Percentiles rank a stretch among this genome's conserved stretches.
phyloP scores from a whole-genome alignment of 2,329 filamentous ascomycete species.

The Coleophoma crateriformis region DNA sequence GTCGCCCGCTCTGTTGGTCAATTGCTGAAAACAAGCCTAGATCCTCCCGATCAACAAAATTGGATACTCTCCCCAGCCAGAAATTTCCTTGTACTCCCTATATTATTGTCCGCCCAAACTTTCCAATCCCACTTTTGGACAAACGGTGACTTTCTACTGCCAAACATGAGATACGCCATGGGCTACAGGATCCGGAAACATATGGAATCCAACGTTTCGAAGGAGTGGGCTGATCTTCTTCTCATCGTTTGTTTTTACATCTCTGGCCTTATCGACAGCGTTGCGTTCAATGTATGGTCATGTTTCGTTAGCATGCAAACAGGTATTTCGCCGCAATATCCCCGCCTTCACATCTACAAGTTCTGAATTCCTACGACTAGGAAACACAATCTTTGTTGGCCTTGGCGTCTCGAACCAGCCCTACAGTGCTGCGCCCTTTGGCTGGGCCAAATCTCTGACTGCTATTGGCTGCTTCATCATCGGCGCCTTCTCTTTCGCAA shows the following conservation, averaged over 20 bases:
- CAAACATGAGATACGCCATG: no score
- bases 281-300: slow-evolving; percentile 71
- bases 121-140: no score
- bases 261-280: slow-evolving; percentile 72
- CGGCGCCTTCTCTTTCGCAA: slow-evolving; percentile 66
- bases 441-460: slow-evolving; percentile 66
- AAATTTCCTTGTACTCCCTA: no score
- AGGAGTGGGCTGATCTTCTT: slow-evolving; percentile 61
- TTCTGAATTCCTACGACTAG: slow-evolving; percentile 23
- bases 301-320: slow-evolving; percentile 61
- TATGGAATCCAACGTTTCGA: slow-evolving; percentile 41
- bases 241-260: slow-evolving; percentile 70
- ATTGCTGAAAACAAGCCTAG: no score
- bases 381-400: slow-evolving; percentile 76
- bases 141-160: no score
- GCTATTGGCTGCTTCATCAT: slow-evolving; percentile 67
- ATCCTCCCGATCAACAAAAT: no score
- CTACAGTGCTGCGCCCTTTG: slow-evolving; percentile 38
- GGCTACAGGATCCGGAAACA: background rate
- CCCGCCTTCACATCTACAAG: no score
- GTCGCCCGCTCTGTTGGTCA: no score
- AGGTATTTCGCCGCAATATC: slow-evolving; percentile 36
- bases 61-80: no score
- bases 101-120: no score
- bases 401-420: slow-evolving; percentile 48